Evolutionary conservation across 176 grass and related monocot genomes (phyloP).

Genomic region (Aegilops tauschii): DNA sequence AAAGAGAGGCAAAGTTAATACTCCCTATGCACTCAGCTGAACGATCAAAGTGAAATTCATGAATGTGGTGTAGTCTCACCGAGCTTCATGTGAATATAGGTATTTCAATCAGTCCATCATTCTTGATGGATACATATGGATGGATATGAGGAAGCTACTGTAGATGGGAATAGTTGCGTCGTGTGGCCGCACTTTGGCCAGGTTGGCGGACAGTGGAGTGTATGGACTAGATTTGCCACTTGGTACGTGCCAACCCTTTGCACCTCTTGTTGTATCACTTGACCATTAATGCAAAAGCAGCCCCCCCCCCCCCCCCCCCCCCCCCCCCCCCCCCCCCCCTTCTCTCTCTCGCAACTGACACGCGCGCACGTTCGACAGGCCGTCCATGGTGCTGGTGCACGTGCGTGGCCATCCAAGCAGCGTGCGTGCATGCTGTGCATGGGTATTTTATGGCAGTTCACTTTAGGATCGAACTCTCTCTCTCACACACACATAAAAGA

Average conservation of each 20-base stretch:
- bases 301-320: too few relatives aligned
- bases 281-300: background rate
- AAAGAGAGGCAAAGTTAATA: too few relatives aligned
- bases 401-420: background rate
- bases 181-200: background rate
- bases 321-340: too few relatives aligned
- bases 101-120: background rate
- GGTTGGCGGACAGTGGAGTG: background rate
- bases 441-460: background rate
- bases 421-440: background rate
- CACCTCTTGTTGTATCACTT: background rate
- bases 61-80: too few relatives aligned
- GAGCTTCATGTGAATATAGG: too few relatives aligned
- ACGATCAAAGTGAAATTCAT: too few relatives aligned
- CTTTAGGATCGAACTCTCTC: too few relatives aligned
- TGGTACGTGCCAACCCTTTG: background rate
- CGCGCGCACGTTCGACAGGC: background rate
- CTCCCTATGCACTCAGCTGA: too few relatives aligned
- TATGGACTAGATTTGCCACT: background rate
- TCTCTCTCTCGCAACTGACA: background rate
- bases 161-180: background rate
- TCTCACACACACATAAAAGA: background rate
- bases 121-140: background rate
- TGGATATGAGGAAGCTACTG: background rate
- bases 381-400: background rate